Evolutionary conservation across 1,139 yeast genomes (phyloP).

Genomic region (Yamadazyma atlantica): DNA sequence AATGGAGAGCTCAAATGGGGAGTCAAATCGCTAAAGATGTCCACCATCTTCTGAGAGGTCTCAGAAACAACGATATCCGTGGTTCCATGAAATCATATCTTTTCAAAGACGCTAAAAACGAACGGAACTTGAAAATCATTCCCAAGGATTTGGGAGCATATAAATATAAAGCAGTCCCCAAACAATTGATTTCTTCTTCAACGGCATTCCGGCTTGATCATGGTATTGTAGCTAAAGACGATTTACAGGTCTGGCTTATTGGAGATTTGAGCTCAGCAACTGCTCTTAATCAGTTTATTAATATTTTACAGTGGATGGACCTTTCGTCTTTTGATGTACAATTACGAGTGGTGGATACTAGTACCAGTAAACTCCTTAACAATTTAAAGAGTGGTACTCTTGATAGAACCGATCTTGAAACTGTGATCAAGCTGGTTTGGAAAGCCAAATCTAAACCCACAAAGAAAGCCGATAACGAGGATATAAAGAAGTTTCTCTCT

Average conservation of each 20-base stretch:
- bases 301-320: conserved; percentile 29
- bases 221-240: conserved; percentile 12
- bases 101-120: conserved; percentile 31
- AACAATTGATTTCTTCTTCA: conserved; percentile 26
- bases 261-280: conserved; percentile 49
- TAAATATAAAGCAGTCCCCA: conserved; percentile 33
- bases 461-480: conserved; percentile 3
- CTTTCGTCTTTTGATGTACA: conserved; percentile 32
- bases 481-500: conserved; percentile 7
- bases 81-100: conserved; percentile 29
- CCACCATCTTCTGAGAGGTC: conserved; percentile 22
- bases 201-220: conserved; percentile 16
- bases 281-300: conserved; percentile 43
- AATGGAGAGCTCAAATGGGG: conserved; percentile 42
- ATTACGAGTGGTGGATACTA: conserved; percentile 27
- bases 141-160: conserved; percentile 36
- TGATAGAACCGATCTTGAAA: conserved; percentile 16
- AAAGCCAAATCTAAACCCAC: conserved; percentile 4
- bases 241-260: conserved; percentile 50
- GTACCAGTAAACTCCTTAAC: conserved; percentile 8
- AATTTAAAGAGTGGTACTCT: conserved; percentile 14
- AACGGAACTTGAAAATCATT: conserved; percentile 33
- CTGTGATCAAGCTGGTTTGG: conserved; percentile 10
- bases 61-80: conserved; percentile 21
- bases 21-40: conserved; percentile 42